Conservation (phyloP, 2,329 filamentous ascomycete genomes). For the Fusarium sp. region DNA sequence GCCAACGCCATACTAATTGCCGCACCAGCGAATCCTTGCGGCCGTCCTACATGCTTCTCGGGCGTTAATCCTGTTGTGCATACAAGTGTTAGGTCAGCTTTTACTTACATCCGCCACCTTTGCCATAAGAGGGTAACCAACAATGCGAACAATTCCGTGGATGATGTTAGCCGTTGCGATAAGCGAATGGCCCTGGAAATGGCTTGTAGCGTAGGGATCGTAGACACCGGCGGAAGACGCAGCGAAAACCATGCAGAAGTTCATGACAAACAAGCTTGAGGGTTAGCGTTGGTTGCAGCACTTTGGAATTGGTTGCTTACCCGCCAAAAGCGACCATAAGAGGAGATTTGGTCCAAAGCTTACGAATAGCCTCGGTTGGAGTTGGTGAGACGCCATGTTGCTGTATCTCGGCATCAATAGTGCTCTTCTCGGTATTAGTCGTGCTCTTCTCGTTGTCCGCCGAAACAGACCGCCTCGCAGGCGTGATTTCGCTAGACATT, state of each 20-base stretch:
- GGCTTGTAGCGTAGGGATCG: conserved; percentile 30
- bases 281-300: accelerated
- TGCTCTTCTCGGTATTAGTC: neutral
- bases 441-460: neutral
- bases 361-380: neutral
- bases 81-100: too few relatives aligned
- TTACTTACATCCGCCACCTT: conserved; percentile 27
- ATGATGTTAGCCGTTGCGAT: conserved; percentile 22
- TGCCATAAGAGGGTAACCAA: conserved; percentile 20
- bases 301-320: accelerated
- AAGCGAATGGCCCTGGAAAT: conserved; percentile 34
- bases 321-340: neutral
- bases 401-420: neutral
- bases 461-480: neutral
- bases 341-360: neutral
- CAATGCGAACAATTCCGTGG: conserved; percentile 31
- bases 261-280: neutral
- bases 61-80: neutral
- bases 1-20: conserved; percentile 24
- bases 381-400: neutral
- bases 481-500: neutral
- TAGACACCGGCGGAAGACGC: conserved; percentile 32
- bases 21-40: conserved; percentile 17
- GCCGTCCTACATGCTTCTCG: conserved; percentile 17
- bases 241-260: conserved; percentile 34